Evolutionary conservation across 2,329 filamentous ascomycete species (phyloP), one percentile per base, ranked within the genome.

Genomic region (Alternaria alternata): DNA sequence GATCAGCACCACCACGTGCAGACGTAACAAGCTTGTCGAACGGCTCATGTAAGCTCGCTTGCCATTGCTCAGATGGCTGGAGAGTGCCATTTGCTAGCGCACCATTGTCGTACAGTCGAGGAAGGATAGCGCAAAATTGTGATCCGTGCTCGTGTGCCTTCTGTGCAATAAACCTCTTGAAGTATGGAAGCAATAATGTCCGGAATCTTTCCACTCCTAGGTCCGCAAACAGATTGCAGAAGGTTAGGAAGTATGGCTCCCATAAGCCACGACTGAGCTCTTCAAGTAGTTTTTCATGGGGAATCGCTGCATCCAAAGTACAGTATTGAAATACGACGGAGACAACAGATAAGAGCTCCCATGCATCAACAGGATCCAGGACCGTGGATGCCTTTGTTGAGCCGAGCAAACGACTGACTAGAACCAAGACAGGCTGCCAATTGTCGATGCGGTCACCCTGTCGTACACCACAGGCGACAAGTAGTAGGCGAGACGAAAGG

Each of bases 151-250:
- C 68, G 30, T 77, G 70, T 14, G 76, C 75, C 51, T 76, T 75
- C 26, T 74, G 73, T 32, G 88, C 82, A 63, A 97, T 84, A 70
- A 95, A 97, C 86, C 87, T 92, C 76, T 96, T 92, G 68, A 98
- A 93, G 58, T 91, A 89, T 38, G 88, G 89, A 7, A 94, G 83
- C 32, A 96, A 85, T n/a, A 97, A 82, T 64, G 88, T 89, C 54
- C 88, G 86, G 73, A 98, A 99, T 39, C 91, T 86, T 54, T 89
- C 86, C 2, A 85, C 75, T 46, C 93, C 89, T 36, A 96, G 82
- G 54, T 92, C 86, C 0, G 92, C 89, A 67, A 95, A 89, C 53
- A 92, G 89, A 14, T 90, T 89, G 78, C 93, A 97, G 77, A 98
- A 97, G 0, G 89, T 86, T 43, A 98, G 85, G 75, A 97, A 98